Conservation (phyloP, 1,284 basidiomycete species). For the Boletellus deceptivus region DNA sequence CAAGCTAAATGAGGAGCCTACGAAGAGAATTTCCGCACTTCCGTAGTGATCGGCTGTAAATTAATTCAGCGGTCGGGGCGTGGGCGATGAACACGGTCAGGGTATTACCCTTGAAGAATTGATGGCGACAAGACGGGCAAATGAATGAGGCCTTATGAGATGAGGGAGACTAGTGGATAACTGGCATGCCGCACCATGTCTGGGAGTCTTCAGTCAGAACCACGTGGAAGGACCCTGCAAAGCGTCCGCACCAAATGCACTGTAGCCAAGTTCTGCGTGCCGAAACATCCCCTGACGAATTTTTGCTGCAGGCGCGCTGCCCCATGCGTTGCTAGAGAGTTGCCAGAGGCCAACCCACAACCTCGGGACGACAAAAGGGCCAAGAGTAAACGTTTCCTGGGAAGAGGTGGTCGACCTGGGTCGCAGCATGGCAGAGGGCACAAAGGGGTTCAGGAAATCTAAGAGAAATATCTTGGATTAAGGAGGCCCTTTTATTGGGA, state of each 20-base stretch:
- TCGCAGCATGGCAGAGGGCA: conserved; percentile 21
- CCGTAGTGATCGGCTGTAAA: conserved; percentile 78
- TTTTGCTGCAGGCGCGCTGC: conserved; percentile 62
- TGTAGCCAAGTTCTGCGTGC: conserved; percentile 64
- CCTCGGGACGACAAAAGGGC: conserved; percentile 59
- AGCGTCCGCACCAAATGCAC: conserved; percentile 61
- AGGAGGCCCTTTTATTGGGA: conserved; percentile 21
- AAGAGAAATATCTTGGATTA: conserved; percentile 6
- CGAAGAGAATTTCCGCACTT: conserved; percentile 73
- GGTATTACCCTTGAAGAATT: conserved; percentile 19
- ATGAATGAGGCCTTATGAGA: conserved; percentile 18
- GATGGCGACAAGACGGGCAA: conserved; percentile 3
- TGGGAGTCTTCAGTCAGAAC: conserved; percentile 24
- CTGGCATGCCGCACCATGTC: conserved; percentile 49
- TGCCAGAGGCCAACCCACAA: conserved; percentile 82
- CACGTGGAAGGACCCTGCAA: not conserved
- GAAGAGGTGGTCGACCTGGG: conserved; percentile 9
- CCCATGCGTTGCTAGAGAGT: conserved; percentile 80
- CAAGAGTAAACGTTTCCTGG: conserved; percentile 58
- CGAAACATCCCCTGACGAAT: conserved; percentile 66
- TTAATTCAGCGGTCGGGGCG: conserved; percentile 9
- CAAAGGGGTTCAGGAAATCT: conserved; percentile 3
- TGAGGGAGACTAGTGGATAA: conserved; percentile 7
- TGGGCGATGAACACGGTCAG: not conserved
- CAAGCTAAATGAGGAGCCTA: conserved; percentile 35